Evolutionary conservation across 1,139 yeast species (phyloP).

Genomic region (Hyphopichia wangnamkhiaoensis): DNA sequence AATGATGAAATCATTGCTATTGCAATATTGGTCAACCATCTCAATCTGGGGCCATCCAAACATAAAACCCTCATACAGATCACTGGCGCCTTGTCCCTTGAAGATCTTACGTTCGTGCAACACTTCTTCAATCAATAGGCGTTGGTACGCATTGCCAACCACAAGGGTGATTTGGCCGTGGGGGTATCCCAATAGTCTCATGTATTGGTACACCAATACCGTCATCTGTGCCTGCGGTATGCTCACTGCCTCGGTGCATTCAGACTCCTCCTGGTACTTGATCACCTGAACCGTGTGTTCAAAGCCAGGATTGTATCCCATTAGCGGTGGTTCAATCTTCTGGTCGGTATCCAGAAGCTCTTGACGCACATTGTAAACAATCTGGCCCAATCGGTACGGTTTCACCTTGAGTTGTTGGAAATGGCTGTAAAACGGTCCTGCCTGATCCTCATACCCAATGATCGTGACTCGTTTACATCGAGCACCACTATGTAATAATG

Average conservation of each 20-base stretch:
- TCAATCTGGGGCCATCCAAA: slow-evolving; percentile 4
- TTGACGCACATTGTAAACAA: not conserved
- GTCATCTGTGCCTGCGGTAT: slow-evolving; percentile 58
- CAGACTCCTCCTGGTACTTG: slow-evolving; percentile 24
- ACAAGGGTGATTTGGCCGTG: slow-evolving; percentile 38
- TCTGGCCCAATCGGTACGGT: not conserved
- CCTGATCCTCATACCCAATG: no score
- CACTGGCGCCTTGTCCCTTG: not conserved
- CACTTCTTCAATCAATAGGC: slow-evolving; percentile 24
- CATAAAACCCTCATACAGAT: not conserved
- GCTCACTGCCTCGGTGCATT: no score
- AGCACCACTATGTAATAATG: no score
- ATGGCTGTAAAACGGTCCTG: no score
- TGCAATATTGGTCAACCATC: not conserved
- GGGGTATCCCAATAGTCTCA: slow-evolving; percentile 50
- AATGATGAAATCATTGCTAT: not conserved
- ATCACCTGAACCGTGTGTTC: slow-evolving; percentile 36
- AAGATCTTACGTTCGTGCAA: slow-evolving; percentile 7
- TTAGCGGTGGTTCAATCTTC: not conserved
- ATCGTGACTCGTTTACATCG: no score
- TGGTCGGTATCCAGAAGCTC: not conserved
- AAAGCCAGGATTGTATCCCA: slow-evolving; percentile 43
- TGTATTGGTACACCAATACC: slow-evolving; percentile 47
- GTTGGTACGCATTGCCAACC: slow-evolving; percentile 42
- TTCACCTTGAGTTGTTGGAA: not conserved